Evolutionary conservation across 441 rosid species (phyloP).

Genomic region (Croton setiger): DNA sequence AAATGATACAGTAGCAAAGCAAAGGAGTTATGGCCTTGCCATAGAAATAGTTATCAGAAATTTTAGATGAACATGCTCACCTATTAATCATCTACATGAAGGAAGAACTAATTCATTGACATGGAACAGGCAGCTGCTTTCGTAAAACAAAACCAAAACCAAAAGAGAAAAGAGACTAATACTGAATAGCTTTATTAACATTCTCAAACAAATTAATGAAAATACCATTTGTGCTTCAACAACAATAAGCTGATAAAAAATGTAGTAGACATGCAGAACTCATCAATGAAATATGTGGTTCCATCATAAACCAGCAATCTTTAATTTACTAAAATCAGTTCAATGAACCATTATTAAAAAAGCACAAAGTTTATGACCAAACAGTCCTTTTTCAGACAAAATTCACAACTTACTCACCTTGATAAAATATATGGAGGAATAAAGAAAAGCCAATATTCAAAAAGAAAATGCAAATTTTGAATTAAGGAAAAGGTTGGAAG

Average conservation of each 20-base stretch:
- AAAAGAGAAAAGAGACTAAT: too few relatives aligned
- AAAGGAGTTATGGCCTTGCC: neutral
- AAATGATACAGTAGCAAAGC: neutral
- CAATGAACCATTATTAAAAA: neutral
- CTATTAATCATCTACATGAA: neutral
- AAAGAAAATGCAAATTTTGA: neutral
- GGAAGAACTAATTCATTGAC: neutral
- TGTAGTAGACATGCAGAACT: neutral
- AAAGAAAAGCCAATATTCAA: neutral
- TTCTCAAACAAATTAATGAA: neutral
- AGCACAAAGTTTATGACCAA: neutral
- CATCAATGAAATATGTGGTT: neutral
- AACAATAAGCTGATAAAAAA: neutral
- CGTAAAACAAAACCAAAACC: too few relatives aligned
- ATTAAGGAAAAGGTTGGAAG: neutral
- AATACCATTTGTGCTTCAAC: neutral
- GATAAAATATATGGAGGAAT: neutral
- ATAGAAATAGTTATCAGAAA: neutral
- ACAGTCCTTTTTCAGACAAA: neutral
- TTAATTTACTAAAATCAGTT: constrained; percentile 1
- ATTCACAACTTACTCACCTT: neutral
- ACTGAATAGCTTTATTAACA: constrained; percentile 1
- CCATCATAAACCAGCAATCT: neutral
- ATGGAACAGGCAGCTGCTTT: neutral
- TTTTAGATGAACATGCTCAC: constrained; percentile 7